A percentile compares a stretch with the other conserved stretches of the same genome.
These are phyloP conservation scores for Cicer bijugum DNA, from an alignment of 306 rosid genomes.

Conservation along the genomic window DNA sequence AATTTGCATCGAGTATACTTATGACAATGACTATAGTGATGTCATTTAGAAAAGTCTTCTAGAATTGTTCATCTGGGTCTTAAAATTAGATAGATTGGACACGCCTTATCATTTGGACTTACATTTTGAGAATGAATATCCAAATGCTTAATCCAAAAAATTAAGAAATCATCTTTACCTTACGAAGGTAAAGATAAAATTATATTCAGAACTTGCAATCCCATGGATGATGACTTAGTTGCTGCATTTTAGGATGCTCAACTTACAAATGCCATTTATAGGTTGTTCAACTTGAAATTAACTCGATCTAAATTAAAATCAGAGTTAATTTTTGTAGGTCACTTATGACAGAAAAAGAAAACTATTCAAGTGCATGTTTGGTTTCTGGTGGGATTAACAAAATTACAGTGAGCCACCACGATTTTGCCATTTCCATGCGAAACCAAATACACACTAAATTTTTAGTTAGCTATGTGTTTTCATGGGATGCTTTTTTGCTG, in stretches of 20 bases:
- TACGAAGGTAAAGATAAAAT: constrained; percentile 14
- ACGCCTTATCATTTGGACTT: constrained; percentile 29
- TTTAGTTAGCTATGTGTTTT: constrained; percentile 9
- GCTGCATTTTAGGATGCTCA: constrained; percentile 30
- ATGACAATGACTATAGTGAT: constrained; percentile 23
- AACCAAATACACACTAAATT: not conserved
- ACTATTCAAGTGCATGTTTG: not conserved
- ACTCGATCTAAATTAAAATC: not conserved
- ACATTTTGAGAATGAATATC: constrained; percentile 11
- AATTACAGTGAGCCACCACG: too few species aligned
- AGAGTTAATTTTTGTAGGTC: constrained; percentile 29
- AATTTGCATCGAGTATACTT: constrained; percentile 23
- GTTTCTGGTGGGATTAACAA: too few species aligned
- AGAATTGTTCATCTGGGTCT: constrained; percentile 33
- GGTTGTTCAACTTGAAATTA: constrained; percentile 19
- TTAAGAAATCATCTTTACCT: constrained; percentile 1
- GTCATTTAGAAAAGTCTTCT: constrained; percentile 5
- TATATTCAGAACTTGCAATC: constrained; percentile 25
- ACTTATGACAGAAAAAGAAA: constrained; percentile 1
- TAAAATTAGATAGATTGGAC: constrained; percentile 32
- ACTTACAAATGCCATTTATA: constrained; percentile 20
- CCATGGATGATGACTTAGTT: constrained; percentile 37
- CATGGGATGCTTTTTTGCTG: constrained; percentile 8
- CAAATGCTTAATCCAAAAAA: constrained; percentile 19
- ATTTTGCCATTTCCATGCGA: too few species aligned